A percentile compares a stretch with the other conserved stretches of the same genome.
phyloP scores from a whole-genome alignment of 192 early-diverging fungal genomes.

The Coemansia sp. region DNA sequence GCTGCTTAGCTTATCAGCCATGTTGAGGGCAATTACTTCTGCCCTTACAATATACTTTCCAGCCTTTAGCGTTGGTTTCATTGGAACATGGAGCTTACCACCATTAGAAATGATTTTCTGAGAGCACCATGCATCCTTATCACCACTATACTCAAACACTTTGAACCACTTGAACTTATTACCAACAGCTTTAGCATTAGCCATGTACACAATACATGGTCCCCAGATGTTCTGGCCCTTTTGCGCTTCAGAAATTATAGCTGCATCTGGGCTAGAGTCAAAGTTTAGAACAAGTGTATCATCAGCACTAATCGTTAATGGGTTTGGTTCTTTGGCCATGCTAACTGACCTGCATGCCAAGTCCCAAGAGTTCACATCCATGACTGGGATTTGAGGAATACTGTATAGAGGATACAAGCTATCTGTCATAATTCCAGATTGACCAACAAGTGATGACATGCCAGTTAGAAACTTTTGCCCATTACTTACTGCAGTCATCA shows the following conservation, averaged over 20 bases:
- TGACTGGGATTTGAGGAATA: neutral
- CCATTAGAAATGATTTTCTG: too few relatives aligned
- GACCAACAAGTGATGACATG: neutral
- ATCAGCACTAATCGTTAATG: neutral
- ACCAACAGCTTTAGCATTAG: neutral
- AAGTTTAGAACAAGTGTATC: neutral
- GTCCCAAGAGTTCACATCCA: neutral
- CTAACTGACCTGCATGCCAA: neutral
- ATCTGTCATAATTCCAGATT: neutral
- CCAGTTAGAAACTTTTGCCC: neutral
- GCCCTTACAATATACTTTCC: neutral
- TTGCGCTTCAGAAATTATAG: neutral
- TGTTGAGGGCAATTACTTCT: neutral
- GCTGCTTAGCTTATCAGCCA: neutral
- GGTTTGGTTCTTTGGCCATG: neutral
- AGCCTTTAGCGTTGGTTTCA: neutral
- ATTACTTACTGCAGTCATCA: neutral
- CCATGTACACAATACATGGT: constrained; percentile 2
- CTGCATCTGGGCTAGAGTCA: neutral
- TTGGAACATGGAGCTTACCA: neutral
- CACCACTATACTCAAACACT: neutral
- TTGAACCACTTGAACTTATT: neutral
- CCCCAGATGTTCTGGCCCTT: constrained; percentile 1
- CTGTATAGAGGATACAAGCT: neutral
- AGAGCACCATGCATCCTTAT: neutral